Percentiles rank a stretch among this genome's conserved stretches.
Conservation (phyloP, 2,329 filamentous ascomycete genomes). For the Aaosphaeria arxii region DNA sequence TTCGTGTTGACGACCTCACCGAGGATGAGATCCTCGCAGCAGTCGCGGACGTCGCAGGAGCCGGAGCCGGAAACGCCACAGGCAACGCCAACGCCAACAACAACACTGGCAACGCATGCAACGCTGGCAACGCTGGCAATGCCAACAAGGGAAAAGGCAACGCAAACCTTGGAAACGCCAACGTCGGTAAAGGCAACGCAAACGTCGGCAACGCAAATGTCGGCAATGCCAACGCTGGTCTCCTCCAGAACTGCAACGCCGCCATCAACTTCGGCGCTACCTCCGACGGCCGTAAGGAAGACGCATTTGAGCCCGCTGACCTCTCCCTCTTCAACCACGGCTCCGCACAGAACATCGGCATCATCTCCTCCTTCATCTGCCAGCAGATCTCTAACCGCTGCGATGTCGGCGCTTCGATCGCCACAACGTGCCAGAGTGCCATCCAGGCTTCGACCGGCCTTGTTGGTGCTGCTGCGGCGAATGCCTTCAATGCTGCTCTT, state of each 20-base stretch:
- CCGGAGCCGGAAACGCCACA: background rate
- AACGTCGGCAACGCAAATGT: background rate
- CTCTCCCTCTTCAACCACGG: constrained; percentile 50
- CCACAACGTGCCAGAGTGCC: constrained; percentile 19
- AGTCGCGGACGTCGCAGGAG: constrained; percentile 30
- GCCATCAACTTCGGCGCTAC: constrained; percentile 50
- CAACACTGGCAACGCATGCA: background rate
- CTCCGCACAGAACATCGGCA: constrained; percentile 48
- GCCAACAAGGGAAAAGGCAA: background rate
- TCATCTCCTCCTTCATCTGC: constrained; percentile 51
- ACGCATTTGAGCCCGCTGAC: constrained; percentile 44
- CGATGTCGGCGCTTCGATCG: constrained; percentile 15
- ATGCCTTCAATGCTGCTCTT: constrained; percentile 27
- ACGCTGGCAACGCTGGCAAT: background rate
- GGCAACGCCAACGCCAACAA: background rate
- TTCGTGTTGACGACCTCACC: constrained; percentile 55
- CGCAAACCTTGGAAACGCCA: background rate
- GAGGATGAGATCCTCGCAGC: constrained; percentile 52
- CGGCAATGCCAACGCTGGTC: background rate
- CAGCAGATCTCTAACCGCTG: constrained; percentile 37
- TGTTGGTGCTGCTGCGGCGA: constrained; percentile 21
- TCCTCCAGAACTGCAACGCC: constrained; percentile 49
- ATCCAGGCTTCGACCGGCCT: constrained; percentile 16
- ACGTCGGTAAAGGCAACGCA: background rate
- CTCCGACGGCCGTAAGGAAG: constrained; percentile 47